Evolutionary conservation across 306 rosid species (phyloP).

Genomic region (Vigna unguiculata): DNA sequence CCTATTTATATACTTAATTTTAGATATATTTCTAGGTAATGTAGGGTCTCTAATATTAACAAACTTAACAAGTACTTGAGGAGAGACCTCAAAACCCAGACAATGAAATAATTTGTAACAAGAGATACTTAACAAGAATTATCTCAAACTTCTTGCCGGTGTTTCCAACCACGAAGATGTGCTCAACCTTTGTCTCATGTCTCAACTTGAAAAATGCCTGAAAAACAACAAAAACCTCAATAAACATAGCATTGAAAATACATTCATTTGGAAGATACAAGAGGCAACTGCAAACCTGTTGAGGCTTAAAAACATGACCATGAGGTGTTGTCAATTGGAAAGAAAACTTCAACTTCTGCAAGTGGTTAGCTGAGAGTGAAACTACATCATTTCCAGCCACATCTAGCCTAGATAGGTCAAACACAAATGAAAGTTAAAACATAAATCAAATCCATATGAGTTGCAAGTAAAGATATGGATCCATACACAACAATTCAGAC

Average conservation of each 20-base stretch:
- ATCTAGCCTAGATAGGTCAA: conserved; percentile 68
- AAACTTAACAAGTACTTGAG: background rate
- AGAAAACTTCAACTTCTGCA: conserved; percentile 84
- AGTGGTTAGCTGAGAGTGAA: conserved; percentile 88
- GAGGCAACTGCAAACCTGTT: conserved; percentile 73
- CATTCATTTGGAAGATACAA: conserved; percentile 38
- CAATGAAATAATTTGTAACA: conserved; percentile 7
- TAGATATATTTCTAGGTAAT: too few relatives aligned
- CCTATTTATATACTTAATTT: too few relatives aligned
- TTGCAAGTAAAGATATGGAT: conserved; percentile 2
- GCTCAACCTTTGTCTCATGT: conserved; percentile 86
- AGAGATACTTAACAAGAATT: conserved; percentile 78
- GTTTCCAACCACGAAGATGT: conserved; percentile 79
- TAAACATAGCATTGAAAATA: conserved; percentile 44
- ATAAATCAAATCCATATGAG: conserved; percentile 28
- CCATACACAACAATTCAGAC: conserved; percentile 18
- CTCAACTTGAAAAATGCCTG: conserved; percentile 91
- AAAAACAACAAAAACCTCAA: conserved; percentile 47
- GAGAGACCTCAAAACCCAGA: conserved; percentile 19
- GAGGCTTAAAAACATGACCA: conserved; percentile 81
- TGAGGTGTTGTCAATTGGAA: conserved; percentile 78
- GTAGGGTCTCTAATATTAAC: too few relatives aligned
- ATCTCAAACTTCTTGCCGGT: conserved; percentile 85
- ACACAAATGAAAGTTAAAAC: conserved; percentile 29
- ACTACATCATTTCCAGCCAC: conserved; percentile 67